Conservation (phyloP, 805 yeast genomes). For the Metschnikowia gruessii region DNA sequence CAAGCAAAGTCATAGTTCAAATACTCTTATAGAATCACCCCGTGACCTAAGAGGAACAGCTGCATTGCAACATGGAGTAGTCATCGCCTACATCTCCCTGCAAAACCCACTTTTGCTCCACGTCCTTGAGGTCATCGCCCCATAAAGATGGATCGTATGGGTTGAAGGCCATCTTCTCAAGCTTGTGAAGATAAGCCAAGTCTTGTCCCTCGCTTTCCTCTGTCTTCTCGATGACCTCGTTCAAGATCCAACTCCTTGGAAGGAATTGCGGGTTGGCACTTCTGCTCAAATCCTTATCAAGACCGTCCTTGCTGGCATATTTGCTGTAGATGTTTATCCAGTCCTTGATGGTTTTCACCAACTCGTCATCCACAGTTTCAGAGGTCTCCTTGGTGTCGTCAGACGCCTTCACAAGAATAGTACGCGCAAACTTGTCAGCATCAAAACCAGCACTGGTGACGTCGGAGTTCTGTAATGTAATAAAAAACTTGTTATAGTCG, state of each 20-base stretch:
- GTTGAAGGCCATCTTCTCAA: conserved; percentile 66
- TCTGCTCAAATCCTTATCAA: conserved; percentile 43
- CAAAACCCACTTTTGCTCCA: conserved; percentile 52
- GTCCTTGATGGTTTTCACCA: conserved; percentile 36
- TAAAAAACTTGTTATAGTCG: conserved; percentile 80
- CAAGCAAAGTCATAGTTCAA: no score
- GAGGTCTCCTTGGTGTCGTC: conserved; percentile 18
- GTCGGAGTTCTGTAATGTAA: conserved; percentile 51
- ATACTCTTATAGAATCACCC: no score
- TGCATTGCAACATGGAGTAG: conserved; percentile 65
- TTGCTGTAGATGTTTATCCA: conserved; percentile 55
- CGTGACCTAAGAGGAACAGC: conserved; percentile 51
- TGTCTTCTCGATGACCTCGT: conserved; percentile 67
- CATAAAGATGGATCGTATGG: conserved; percentile 72
- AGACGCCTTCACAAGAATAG: conserved; percentile 20
- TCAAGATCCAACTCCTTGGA: conserved; percentile 83
- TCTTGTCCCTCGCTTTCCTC: conserved; percentile 51
- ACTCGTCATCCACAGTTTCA: conserved; percentile 33
- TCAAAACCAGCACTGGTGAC: conserved; percentile 22
- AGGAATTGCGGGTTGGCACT: conserved; percentile 71
- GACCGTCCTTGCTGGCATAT: conserved; percentile 36
- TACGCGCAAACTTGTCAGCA: conserved; percentile 18
- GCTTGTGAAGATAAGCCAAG: conserved; percentile 51
- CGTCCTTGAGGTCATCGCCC: conserved; percentile 61
- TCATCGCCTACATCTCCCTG: conserved; percentile 50